Evolutionary conservation across 2,329 filamentous ascomycete genomes (phyloP), one percentile per base, ranked within the genome.

Genomic region (Talaromyces marneffei): DNA sequence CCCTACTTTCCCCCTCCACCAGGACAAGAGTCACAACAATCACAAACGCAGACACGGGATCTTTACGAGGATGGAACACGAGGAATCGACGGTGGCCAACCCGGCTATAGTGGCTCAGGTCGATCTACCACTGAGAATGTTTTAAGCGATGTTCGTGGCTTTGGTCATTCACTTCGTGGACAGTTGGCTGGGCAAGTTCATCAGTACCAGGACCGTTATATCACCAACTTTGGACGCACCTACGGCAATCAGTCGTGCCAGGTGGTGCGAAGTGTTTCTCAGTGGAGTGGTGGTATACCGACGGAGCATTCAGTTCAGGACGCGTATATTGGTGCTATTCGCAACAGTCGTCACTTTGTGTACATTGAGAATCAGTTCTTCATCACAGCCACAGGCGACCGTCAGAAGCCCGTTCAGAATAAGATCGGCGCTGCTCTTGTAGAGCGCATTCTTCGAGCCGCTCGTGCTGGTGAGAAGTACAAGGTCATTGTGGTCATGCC

Each of bases 331-430:
- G 90, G 96, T 61, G 78, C 96, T 42, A 97, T 97, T 69, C 82
- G 87, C 55, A 90, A 90, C 61, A 94, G 94, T 0, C 79, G 96
- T 75, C 93, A 97, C 72, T 97, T 87, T 66, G 86, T 99, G 12
- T 99, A 97, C 77, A 96, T 99, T 62, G 94, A 99, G 74, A 97
- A 99, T 69, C 94, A 99, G 72, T 97, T 97, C 79, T 99, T 97
- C 81, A 97, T 95, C 71, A 96, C 92, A 0, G 90, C 94, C 0
- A 97, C 94, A 0, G 90, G 91, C 8, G 87, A 94, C 18, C 77
- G 95, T 16, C 92, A 97, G 73, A 80, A 83, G 3, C 93, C 93
- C 0, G 86, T 99, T 23, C 87, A 91, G 74, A 99, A 99, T 72
- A 89, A 87, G 55, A 90, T 99, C 53, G 94, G 94, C n/a, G 83